Evolutionary conservation across 1,139 yeast species (phyloP), one percentile per base, ranked within the genome.

Genomic region (Wickerhamomyces sp.): DNA sequence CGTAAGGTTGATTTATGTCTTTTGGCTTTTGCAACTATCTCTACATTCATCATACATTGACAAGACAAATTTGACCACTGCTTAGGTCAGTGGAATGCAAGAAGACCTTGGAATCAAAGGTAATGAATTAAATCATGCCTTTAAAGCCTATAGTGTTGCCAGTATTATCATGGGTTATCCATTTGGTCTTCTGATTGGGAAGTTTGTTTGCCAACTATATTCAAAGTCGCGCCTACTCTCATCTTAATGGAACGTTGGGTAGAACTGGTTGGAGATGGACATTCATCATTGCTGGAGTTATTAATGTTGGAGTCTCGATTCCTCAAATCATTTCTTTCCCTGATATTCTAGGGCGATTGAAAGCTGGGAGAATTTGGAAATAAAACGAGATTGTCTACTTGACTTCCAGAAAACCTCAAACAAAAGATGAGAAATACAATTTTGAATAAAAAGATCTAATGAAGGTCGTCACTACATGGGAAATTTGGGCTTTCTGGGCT

Each of bases 221-320:
- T 41, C 78, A 81, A 30, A 79, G 81, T 26, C 73, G 83, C 32
- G 78, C 79, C 44, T 76, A 68, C 52, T 64, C 72, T 47, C 59
- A 68, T 37, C 62, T 84, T 55, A 71, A 74, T 45, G 83, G 81
- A 39, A 66, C 63, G 8, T 66, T 65, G 39, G 89, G 89, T 3
- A 61, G 78, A 36, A 73, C 74, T 9, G 81, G 89, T 30, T 85
- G 94, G 93, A 76, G 82, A 63, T 85, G 93, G 93, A 77, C 84
- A 62, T 85, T 82, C 58, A 76, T 86, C 43, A 73, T 86, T 46
- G 89, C 84, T 62, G 88, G 89, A 33, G 65, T 81, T 36, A 71
- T 82, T 37, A 34, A 27, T 34, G 15, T 34, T 15, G 36, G 36
- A 14, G 26, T 34, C 14, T 10, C 55, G 40, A 44, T 53, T 33